These are phyloP conservation scores for Pythium dissotocum DNA, from an alignment of 352 stramenopile species.

Conservation along the genomic window DNA sequence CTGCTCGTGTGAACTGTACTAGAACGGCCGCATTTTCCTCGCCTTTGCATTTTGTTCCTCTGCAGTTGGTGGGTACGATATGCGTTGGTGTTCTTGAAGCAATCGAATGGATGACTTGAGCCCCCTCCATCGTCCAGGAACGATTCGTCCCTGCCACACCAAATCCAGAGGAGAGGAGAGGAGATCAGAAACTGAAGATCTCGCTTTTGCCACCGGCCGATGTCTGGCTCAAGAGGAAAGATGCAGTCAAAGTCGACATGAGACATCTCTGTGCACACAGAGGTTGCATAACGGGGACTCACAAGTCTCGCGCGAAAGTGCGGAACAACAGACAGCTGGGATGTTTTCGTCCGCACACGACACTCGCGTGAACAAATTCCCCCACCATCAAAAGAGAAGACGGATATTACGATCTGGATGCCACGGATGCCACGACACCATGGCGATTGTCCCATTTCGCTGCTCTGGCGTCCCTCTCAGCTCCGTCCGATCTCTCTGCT, in stretches of 20 bases:
- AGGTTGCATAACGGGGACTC: background rate
- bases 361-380: no score
- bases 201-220: background rate
- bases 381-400: no score
- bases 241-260: background rate
- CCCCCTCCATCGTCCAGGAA: no score
- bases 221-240: background rate
- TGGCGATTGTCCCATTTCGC: background rate
- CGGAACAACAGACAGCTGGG: background rate
- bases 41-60: no score
- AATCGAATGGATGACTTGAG: no score
- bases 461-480: slow-evolving; percentile 2
- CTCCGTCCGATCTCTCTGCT: background rate
- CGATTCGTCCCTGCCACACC: no score
- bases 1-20: no score
- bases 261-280: background rate
- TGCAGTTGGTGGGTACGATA: no score
- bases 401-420: no score
- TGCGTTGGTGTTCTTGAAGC: no score
- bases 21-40: no score
- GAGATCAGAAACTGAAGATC: background rate
- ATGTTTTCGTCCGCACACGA: background rate
- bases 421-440: background rate
- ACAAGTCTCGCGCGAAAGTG: background rate
- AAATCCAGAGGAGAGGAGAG: no score